phyloP scores from a whole-genome alignment of 2,329 filamentous ascomycete species.

The Penicillium sp. region DNA sequence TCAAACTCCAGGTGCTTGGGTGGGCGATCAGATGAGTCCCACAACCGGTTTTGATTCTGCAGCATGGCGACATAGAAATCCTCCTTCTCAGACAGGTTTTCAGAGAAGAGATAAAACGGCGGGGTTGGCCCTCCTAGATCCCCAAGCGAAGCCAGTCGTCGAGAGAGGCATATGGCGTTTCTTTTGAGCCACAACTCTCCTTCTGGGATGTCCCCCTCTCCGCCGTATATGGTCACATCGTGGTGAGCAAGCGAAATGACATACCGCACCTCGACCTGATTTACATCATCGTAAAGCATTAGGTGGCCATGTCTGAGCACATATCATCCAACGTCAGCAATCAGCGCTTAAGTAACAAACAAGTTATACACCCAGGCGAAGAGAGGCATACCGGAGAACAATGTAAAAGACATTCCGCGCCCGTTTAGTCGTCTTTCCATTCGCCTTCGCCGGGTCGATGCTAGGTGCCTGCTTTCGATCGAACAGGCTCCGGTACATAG shows the following conservation, averaged over 20 bases:
- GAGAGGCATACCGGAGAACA: constrained; percentile 66
- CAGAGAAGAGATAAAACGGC: constrained; percentile 90
- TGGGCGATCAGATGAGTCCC: constrained; percentile 54
- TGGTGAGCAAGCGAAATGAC: constrained; percentile 92
- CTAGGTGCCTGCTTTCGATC: constrained; percentile 66
- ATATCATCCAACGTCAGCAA: constrained; percentile 16
- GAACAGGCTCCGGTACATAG: constrained; percentile 96
- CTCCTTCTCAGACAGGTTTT: constrained; percentile 94
- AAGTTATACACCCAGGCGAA: background rate
- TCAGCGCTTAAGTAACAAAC: background rate
- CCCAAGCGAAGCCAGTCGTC: constrained; percentile 54
- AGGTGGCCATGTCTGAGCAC: constrained; percentile 76
- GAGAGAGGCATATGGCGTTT: constrained; percentile 79
- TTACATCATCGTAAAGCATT: constrained; percentile 95
- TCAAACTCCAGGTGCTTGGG: constrained; percentile 75
- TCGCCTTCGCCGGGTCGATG: constrained; percentile 52
- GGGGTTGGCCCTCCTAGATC: constrained; percentile 62
- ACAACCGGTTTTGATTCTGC: constrained; percentile 72
- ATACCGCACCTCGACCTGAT: constrained; percentile 92
- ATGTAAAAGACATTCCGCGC: constrained; percentile 92
- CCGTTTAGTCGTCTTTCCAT: constrained; percentile 51
- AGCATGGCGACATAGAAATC: constrained; percentile 96
- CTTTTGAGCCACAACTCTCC: constrained; percentile 95
- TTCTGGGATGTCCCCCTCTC: constrained; percentile 74
- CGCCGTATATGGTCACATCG: constrained; percentile 75